Conservation (phyloP, 768 basidiomycete species). For the Coprinellus micaceus region DNA sequence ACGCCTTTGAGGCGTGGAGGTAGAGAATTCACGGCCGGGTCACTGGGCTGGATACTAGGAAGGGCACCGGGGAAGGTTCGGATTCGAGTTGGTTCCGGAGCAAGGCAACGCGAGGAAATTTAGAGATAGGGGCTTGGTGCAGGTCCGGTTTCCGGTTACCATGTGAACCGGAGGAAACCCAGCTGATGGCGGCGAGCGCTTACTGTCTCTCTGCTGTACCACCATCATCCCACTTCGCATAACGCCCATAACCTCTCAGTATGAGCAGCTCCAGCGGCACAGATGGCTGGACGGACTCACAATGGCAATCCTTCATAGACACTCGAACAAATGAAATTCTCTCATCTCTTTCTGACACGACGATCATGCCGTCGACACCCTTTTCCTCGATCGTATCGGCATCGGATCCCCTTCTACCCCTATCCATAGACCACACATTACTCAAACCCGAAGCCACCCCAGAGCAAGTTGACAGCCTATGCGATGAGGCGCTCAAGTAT, state of each 20-base stretch:
- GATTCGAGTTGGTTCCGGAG: no score
- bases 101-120: no score
- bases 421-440: slow-evolving; percentile 46
- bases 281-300: slow-evolving; percentile 6
- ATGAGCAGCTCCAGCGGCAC: neutral
- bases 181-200: no score
- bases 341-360: neutral
- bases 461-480: slow-evolving; percentile 42
- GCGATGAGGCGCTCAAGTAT: slow-evolving; percentile 44
- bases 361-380: neutral
- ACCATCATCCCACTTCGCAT: no score
- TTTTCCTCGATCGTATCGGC: slow-evolving; percentile 11
- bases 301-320: slow-evolving; percentile 10
- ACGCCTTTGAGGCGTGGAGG: neutral
- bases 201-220: no score
- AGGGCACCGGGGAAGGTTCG: no score
- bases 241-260: neutral
- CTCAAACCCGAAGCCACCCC: slow-evolving; percentile 47
- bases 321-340: neutral
- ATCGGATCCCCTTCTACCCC: slow-evolving; percentile 32
- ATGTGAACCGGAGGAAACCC: no score
- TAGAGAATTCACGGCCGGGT: neutral
- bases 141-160: no score
- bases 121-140: no score
- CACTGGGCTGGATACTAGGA: no score